Percentiles rank a stretch among this genome's conserved stretches.
Conservation (phyloP, 805 yeast species). For the Candida easanensis region DNA sequence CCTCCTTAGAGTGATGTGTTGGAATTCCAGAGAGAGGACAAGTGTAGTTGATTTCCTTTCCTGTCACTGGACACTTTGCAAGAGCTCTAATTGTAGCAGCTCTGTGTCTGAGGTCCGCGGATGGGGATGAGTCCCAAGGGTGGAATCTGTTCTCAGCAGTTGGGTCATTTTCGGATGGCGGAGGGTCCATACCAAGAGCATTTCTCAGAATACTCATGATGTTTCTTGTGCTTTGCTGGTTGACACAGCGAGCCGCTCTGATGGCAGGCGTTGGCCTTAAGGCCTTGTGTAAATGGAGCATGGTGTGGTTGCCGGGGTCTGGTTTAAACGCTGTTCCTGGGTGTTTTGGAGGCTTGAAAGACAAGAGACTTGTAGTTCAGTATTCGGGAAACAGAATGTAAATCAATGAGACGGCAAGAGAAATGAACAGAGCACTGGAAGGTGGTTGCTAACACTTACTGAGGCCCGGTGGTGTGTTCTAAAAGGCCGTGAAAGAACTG, state of each 20-base stretch:
- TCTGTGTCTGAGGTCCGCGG: constrained; percentile 80
- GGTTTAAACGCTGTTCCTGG: not conserved
- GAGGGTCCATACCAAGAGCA: constrained; percentile 59
- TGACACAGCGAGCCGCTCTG: not conserved
- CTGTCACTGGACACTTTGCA: constrained; percentile 90
- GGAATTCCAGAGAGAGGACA: constrained; percentile 97
- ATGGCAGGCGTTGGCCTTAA: constrained; percentile 5
- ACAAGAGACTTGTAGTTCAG: not conserved
- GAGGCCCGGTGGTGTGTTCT: not conserved
- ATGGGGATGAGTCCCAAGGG: constrained; percentile 91
- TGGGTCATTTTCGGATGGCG: constrained; percentile 63
- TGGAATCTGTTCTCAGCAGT: constrained; percentile 72
- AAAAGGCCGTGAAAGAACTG: not conserved
- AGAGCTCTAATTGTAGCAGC: constrained; percentile 87
- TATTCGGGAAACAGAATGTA: not conserved
- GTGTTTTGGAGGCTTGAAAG: not conserved
- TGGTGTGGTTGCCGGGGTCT: constrained; percentile 1
- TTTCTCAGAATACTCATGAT: constrained; percentile 40
- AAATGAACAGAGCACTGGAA: no score
- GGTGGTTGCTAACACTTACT: no score
- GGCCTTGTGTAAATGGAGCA: constrained; percentile 5
- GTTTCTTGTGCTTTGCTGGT: constrained; percentile 11
- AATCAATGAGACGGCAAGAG: no score
- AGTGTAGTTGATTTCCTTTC: constrained; percentile 72
- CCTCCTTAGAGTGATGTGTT: constrained; percentile 86